phyloP scores from a whole-genome alignment of 2,329 filamentous ascomycete genomes.

The Cladophialophora psammophila region DNA sequence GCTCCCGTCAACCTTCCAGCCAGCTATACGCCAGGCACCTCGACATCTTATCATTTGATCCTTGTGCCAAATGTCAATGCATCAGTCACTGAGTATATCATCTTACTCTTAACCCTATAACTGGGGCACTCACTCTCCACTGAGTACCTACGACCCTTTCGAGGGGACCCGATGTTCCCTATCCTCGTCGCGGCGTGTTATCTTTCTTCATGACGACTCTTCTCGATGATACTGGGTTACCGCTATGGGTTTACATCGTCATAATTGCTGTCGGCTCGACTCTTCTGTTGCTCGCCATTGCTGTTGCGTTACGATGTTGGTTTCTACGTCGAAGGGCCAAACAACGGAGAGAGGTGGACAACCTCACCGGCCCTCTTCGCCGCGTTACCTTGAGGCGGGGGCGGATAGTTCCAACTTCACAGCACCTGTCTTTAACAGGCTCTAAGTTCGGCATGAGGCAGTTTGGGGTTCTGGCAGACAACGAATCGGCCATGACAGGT shows the following conservation, averaged over 20 bases:
- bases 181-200: slow-evolving; percentile 1
- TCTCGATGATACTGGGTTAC: slow-evolving; percentile 36
- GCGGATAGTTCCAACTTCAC: slow-evolving; percentile 38
- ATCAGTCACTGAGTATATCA: slow-evolving; percentile 4
- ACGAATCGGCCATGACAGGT: slow-evolving; percentile 37
- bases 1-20: not conserved
- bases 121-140: not conserved
- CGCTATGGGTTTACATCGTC: slow-evolving; percentile 40
- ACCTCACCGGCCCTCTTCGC: slow-evolving; percentile 37
- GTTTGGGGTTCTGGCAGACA: slow-evolving; percentile 37
- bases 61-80: slow-evolving; percentile 2
- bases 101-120: not conserved
- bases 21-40: not conserved
- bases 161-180: slow-evolving; percentile 30
- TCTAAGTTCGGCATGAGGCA: slow-evolving; percentile 40
- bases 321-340: slow-evolving; percentile 27
- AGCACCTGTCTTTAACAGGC: slow-evolving; percentile 41
- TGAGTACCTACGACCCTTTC: not conserved
- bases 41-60: not conserved
- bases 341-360: slow-evolving; percentile 25
- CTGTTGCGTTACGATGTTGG: slow-evolving; percentile 32
- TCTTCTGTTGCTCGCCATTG: slow-evolving; percentile 30
- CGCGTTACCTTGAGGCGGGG: slow-evolving; percentile 40
- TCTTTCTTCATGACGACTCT: slow-evolving; percentile 39
- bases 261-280: slow-evolving; percentile 38